phyloP scores from a whole-genome alignment of 441 rosid species.

The Euphorbia celastroides region DNA sequence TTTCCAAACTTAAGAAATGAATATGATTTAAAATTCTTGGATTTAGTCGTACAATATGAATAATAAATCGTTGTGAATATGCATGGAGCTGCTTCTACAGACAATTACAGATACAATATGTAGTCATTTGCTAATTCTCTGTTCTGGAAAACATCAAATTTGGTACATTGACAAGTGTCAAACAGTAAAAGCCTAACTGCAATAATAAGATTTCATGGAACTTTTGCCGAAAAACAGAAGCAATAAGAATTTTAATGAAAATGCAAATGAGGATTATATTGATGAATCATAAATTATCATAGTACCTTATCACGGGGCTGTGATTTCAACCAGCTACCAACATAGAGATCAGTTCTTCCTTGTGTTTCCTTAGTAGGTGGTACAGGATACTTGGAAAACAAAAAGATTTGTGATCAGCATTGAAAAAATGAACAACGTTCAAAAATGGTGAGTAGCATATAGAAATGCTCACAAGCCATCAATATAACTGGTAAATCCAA shows the following conservation, averaged over 20 bases:
- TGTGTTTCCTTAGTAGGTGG: slow-evolving; percentile 82
- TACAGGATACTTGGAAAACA: slow-evolving; percentile 48
- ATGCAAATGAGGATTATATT: background rate
- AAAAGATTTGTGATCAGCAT: background rate
- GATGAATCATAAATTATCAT: slow-evolving; percentile 4
- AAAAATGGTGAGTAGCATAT: background rate
- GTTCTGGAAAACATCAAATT: background rate
- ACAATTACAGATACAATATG: background rate
- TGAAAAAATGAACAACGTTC: background rate
- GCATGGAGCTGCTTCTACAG: background rate
- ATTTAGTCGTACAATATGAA: background rate
- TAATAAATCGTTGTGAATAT: background rate
- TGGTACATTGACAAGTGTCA: background rate
- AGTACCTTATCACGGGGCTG: slow-evolving; percentile 75
- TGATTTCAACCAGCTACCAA: slow-evolving; percentile 79
- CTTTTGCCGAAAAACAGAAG: too few species aligned
- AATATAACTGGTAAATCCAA: background rate
- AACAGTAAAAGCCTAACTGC: background rate
- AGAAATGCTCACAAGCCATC: background rate
- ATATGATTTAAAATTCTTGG: background rate
- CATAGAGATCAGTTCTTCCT: slow-evolving; percentile 72
- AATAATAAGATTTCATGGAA: slow-evolving; percentile 2
- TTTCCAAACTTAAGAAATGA: slow-evolving; percentile 6
- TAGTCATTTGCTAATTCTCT: slow-evolving; percentile 4
- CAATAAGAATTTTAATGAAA: slow-evolving; percentile 7